Conservation (phyloP, 2,329 filamentous ascomycete genomes). For the Chaetomiaceae sp. region DNA sequence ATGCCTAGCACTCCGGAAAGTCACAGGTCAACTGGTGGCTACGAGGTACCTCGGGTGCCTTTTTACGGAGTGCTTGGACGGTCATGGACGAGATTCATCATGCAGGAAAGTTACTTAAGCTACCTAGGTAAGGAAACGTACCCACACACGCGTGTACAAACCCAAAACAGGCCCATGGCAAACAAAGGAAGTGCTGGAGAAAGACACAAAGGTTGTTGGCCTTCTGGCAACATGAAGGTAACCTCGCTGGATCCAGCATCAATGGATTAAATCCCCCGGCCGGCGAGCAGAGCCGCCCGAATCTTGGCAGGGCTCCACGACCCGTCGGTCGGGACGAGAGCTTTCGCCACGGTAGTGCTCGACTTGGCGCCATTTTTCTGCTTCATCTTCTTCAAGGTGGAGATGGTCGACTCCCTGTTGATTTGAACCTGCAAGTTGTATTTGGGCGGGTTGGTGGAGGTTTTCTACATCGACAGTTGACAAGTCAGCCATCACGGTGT, state of each 20-base stretch:
- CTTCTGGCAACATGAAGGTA: neutral
- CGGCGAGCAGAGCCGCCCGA: neutral
- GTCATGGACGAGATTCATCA: no score
- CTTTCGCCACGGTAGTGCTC: neutral
- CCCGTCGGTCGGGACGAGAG: neutral
- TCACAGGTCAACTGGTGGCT: no score
- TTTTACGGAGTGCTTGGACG: no score
- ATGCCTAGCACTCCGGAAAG: no score
- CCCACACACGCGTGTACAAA: no score
- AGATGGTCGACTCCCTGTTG: neutral
- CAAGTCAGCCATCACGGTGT: neutral
- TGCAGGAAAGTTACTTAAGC: no score
- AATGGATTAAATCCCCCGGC: neutral
- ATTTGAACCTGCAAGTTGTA: slow-evolving; percentile 2
- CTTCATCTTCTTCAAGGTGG: neutral
- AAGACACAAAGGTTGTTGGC: neutral
- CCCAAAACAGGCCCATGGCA: neutral
- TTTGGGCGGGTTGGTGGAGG: neutral
- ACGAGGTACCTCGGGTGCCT: no score
- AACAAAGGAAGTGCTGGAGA: neutral
- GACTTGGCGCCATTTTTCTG: neutral
- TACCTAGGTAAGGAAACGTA: no score
- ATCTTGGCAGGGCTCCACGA: neutral
- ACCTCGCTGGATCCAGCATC: neutral
- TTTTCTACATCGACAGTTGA: neutral